Conservation (phyloP, 164 flowering plant species). For the Tetrastigma voinierianum region DNA sequence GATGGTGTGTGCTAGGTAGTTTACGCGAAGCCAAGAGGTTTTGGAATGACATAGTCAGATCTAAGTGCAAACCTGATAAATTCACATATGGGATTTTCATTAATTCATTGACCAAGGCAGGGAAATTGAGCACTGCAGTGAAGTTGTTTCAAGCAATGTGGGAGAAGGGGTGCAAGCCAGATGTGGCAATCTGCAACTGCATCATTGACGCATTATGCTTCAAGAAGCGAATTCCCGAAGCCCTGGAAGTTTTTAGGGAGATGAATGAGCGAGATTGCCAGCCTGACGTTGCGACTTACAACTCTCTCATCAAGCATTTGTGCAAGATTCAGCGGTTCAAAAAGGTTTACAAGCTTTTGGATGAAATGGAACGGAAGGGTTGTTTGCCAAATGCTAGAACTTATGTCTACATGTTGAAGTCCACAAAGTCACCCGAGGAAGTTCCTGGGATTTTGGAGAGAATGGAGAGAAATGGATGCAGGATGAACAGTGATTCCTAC, state of each 20-base stretch:
- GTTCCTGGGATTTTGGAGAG: slow-evolving; percentile 51
- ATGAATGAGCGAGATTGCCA: slow-evolving; percentile 66
- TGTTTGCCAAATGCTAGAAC: slow-evolving; percentile 72
- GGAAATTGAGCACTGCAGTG: slow-evolving; percentile 60
- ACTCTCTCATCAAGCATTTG: slow-evolving; percentile 77
- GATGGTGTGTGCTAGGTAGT: slow-evolving; percentile 84
- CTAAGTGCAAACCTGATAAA: slow-evolving; percentile 58
- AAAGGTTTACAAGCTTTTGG: slow-evolving; percentile 62
- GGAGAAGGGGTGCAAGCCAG: slow-evolving; percentile 63
- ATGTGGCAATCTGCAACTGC: slow-evolving; percentile 79
- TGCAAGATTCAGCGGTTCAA: slow-evolving; percentile 80
- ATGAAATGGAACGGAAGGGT: slow-evolving; percentile 66
- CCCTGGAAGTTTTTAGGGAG: slow-evolving; percentile 57
- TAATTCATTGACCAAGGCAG: slow-evolving; percentile 68
- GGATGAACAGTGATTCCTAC: slow-evolving; percentile 49
- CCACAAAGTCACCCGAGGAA: slow-evolving; percentile 53
- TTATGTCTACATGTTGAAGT: slow-evolving; percentile 54
- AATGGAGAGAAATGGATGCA: slow-evolving; percentile 61
- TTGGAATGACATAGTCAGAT: slow-evolving; percentile 77
- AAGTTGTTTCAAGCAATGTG: slow-evolving; percentile 74
- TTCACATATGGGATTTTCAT: slow-evolving; percentile 76
- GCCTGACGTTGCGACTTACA: slow-evolving; percentile 74
- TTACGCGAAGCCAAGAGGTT: slow-evolving; percentile 77
- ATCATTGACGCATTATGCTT: slow-evolving; percentile 86
- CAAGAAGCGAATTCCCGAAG: slow-evolving; percentile 87